Conservation (phyloP, 164 flowering plant species). For the Stephania japonica region DNA sequence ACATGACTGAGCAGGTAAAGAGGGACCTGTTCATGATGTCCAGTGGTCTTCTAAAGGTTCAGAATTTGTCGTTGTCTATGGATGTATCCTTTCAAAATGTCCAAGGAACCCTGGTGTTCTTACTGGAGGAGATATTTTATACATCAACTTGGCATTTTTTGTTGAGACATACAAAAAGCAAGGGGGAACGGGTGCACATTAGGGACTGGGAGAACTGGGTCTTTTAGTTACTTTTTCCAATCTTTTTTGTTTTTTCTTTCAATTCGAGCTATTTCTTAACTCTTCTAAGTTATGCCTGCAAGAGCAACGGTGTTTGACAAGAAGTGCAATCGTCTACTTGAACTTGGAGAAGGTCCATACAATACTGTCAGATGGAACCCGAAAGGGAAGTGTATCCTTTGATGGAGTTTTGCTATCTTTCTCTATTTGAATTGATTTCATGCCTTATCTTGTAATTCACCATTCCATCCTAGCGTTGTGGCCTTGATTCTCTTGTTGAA, state of each 20-base stretch:
- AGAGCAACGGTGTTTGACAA: constrained; percentile 82
- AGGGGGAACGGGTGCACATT: not conserved
- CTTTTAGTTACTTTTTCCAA: not conserved
- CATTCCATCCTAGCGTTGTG: constrained; percentile 18
- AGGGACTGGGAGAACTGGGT: not conserved
- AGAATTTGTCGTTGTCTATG: constrained; percentile 95
- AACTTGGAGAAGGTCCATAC: constrained; percentile 92
- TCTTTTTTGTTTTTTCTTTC: not conserved
- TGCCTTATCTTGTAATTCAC: not conserved
- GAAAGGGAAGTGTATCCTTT: constrained; percentile 93
- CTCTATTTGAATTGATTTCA: not conserved
- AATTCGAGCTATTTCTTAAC: constrained; percentile 39
- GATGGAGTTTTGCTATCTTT: not conserved
- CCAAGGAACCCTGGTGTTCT: not conserved
- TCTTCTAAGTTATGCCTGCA: constrained; percentile 82
- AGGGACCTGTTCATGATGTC: constrained; percentile 96
- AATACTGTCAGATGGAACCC: constrained; percentile 97
- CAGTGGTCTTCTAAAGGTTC: constrained; percentile 87
- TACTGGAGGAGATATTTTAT: no score
- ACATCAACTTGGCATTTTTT: no score
- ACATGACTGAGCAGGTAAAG: constrained; percentile 63
- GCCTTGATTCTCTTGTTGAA: constrained; percentile 41
- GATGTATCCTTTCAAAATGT: constrained; percentile 70
- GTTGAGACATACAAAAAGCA: not conserved
- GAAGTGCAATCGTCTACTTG: constrained; percentile 86